Evolutionary conservation across 2,329 filamentous ascomycete species (phyloP), one percentile per base, ranked within the genome.

Genomic region (Fusarium algeriense): DNA sequence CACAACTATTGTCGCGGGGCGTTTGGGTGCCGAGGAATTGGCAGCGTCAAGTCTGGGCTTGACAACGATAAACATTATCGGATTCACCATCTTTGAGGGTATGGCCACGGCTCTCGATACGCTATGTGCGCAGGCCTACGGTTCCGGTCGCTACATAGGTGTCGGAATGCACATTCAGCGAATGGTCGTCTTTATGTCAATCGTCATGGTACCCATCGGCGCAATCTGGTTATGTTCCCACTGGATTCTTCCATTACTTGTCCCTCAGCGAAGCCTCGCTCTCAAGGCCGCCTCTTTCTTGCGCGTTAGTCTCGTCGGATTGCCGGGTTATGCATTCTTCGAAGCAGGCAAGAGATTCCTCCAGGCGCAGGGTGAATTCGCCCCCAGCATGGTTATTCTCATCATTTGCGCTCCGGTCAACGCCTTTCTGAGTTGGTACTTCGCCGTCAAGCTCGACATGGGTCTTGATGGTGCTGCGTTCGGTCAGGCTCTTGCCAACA

Each of bases 41-140:
- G 86, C 85, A 14, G 86, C 86, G 7, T 86, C 86, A 1, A 86
- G 83, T 63, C 71, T 88, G 19, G 85, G 84, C 41, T 81, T 85
- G 43, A 88, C 85, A 50, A 88, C 86, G 0, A 85, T 87, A 68
- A 88, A 87, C 70, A 88, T 89, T 60, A 80, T 86, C n/a, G 87
- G 86, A 2, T 81, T 85, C 49, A 83, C 86, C 5, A 79, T 86
- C 35, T 72, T 76, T 43, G 75, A 77, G 38, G 75, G 75, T 28
- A 77, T 77, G 75, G 75, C 75, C 28, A 77, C 75, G 5, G 75
- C 75, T 11, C 75, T 77, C 40, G 75, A 77, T 38, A 77, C 75
- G 2, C 61, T 77, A 1, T 77, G 75, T 44, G 73, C 75, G 17
- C 75, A 77, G 38, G 69, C 75, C 3, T 77, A 75, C 35, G 75